Base-by-base conservation (phyloP, 2,329 filamentous ascomycete species). In the Paraconiothyrium sp. region DNA sequence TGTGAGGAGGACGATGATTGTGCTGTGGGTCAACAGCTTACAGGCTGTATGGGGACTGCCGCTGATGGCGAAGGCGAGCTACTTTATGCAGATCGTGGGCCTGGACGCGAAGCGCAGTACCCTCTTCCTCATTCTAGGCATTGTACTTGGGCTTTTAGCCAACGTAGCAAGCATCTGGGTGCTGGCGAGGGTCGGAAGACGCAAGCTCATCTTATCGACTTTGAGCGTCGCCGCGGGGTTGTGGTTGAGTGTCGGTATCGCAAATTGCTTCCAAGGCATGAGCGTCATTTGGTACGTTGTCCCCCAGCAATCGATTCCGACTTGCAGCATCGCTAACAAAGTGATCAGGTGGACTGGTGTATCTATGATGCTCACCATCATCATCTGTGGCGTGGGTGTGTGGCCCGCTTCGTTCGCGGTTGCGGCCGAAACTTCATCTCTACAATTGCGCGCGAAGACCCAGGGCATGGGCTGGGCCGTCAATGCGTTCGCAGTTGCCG, bases 231-330 rank as follows among this genome's bases (percentile, higher is more conserved):
- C 78, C 1, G 67, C 74, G 0, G 48, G 79, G 1, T 62, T 84
- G 0, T 85, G 83, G 82, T 66, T 78, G 6, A 74, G 72, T 0
- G 82, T 84, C 73, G 84, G 84, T 1, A 77, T 86, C n/a, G 77
- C 80, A 0, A 83, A 83, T 2, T 82, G 78, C 63, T 83, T 79
- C 63, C 61, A 76, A 0, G 76, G 79, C 11, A 71, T 49, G 9
- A 72, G 77, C 16, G 77, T 79, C 4, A 70, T 77, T 10, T 84
- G 81, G 81, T 81, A 71, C 59, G 74, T 68, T 27, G 20, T 32
- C 47, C 34, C 50, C 24, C 27, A 7, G 27, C 3, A 22, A 24
- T 13, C 8, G n/a, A 35, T 37, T 10, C 11, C 9, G 22, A 2
- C 9, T 20, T 41, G 14, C 39, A 4, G 32, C 3, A 50, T 49